phyloP scores from a whole-genome alignment of 2,329 filamentous ascomycete species.

The Aspergillus texensis region DNA sequence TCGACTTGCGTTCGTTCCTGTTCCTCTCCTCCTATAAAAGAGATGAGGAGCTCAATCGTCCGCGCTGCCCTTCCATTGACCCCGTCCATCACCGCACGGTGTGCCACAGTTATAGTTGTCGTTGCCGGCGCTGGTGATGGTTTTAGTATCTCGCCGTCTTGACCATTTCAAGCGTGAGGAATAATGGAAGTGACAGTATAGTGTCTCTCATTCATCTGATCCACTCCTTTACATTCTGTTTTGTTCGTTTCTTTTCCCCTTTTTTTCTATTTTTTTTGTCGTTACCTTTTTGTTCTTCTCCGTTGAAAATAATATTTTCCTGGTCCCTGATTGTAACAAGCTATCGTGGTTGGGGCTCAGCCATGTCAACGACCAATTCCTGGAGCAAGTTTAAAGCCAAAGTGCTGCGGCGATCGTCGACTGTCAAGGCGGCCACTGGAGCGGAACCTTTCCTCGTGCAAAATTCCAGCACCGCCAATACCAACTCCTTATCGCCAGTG shows the following conservation, averaged over 20 bases:
- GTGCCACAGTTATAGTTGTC: not conserved
- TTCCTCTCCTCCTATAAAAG: constrained; percentile 6
- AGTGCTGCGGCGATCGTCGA: constrained; percentile 42
- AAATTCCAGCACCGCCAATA: constrained; percentile 12
- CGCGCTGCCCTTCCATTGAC: not conserved
- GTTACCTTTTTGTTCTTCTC: not conserved
- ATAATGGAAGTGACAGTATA: constrained; percentile 4
- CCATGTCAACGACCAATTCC: constrained; percentile 36
- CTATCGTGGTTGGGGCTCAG: not conserved
- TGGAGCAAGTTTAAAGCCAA: constrained; percentile 40
- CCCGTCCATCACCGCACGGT: not conserved
- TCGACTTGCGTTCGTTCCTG: constrained; percentile 5
- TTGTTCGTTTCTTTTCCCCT: constrained; percentile 2
- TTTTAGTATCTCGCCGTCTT: not conserved
- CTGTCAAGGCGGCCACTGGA: constrained; percentile 21
- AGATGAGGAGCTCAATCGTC: constrained; percentile 5
- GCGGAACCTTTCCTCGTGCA: constrained; percentile 10
- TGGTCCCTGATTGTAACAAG: not conserved
- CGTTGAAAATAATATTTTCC: constrained; percentile 6
- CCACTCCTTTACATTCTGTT: not conserved
- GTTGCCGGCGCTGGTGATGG: not conserved
- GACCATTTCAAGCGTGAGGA: not conserved
- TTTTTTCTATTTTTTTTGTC: not conserved
- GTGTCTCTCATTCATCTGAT: constrained; percentile 1
- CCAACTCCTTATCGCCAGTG: constrained; percentile 10